phyloP scores from a whole-genome alignment of 345 rosid species.

The Salix arbutifolia region DNA sequence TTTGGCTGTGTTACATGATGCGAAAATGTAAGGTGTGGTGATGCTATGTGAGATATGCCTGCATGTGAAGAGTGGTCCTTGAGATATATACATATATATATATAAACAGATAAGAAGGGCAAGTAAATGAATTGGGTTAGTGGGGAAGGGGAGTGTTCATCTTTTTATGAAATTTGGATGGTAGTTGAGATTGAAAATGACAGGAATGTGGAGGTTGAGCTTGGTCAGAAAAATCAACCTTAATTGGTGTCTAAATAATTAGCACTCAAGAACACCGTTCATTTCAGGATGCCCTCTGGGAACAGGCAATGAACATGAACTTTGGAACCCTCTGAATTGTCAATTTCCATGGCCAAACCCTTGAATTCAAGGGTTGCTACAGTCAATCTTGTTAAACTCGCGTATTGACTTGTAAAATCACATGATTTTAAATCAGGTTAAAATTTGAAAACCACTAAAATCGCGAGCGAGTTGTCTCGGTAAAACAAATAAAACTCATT shows the following conservation, averaged over 20 bases:
- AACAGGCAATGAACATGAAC: too few species aligned
- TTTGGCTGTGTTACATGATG: neutral
- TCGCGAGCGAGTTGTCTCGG: too few species aligned
- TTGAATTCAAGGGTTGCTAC: too few species aligned
- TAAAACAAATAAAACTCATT: too few species aligned
- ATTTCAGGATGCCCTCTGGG: too few species aligned
- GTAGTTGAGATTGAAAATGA: conserved; percentile 38
- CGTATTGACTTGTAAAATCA: too few species aligned
- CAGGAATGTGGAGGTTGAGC: conserved; percentile 13
- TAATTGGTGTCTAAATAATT: neutral
- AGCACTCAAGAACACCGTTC: neutral
- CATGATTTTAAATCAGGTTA: too few species aligned
- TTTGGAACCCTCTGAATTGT: too few species aligned
- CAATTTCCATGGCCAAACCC: too few species aligned
- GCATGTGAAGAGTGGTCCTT: conserved; percentile 20
- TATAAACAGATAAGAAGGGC: conserved; percentile 16
- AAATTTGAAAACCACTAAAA: too few species aligned
- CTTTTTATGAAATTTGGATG: conserved; percentile 27
- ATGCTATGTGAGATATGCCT: neutral
- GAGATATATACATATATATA: conserved; percentile 4
- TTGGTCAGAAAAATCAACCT: neutral
- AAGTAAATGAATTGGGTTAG: conserved; percentile 27
- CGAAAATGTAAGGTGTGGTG: neutral
- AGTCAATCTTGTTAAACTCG: too few species aligned
- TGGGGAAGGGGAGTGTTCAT: conserved; percentile 3